Evolutionary conservation across 805 yeast species (phyloP), one percentile per base, ranked within the genome.

Genomic region (Helenozyma rhizophorensis): DNA sequence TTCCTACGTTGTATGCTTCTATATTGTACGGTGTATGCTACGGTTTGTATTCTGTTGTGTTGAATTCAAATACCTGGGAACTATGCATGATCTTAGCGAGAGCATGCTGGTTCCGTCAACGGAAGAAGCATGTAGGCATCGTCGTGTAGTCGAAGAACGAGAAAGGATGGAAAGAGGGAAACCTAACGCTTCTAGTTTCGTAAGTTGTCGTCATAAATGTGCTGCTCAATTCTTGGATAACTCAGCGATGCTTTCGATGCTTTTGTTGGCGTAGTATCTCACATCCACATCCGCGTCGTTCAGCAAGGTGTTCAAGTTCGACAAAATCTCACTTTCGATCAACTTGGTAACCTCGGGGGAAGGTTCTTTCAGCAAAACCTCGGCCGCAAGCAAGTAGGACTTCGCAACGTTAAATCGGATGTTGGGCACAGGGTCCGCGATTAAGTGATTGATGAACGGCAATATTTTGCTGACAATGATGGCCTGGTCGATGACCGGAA

Each of bases 391-490:
- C 25, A 76, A 71, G 52, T 83, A 78, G 11, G 95, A 76, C 60
- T 87, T 88, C 17, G 99, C 97, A 42, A 84, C 88, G 62, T 89
- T 93, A 67, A 93, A 93, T 54, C 97, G 76, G 42, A 93, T 89
- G 59, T 93, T 93, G 48, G 99, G 96, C 36, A 93, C 97, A 6
- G 78, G 73, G 62, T 93, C 98, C 23, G 68, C 69, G 24, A 79
- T 70, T 48, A 90, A 69, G 30, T 75, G 78, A 45, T 78, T 72
- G 40, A 93, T 69, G 51, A 86, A 89, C 15, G 97, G 96, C 48
- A 88, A 66, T 27, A 89, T 74, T 45, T 80, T 80, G 25, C 70
- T 68, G 25, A 75, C 67, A 14, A 84, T 74, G 27, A 80, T 74
- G 12, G 61, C 62, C 23, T 68, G 60, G 39, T 69, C 62, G 17